A percentile compares a stretch with the other conserved stretches of the same genome.
These are phyloP conservation scores for Digitaria exilis DNA, from an alignment of 202 grass and related monocot species.

Conservation along the genomic window DNA sequence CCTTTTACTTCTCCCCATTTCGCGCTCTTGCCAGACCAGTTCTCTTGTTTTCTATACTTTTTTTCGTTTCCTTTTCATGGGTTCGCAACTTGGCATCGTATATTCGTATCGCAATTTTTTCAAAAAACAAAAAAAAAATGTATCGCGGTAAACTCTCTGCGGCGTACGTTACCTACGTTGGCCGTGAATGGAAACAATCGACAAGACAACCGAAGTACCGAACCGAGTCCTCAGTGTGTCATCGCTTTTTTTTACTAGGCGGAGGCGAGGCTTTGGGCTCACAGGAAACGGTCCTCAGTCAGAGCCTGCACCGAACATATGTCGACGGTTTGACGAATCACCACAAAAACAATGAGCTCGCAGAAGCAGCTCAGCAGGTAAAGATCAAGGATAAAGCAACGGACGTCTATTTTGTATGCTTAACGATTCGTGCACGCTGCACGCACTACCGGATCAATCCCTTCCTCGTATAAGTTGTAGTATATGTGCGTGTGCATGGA, in stretches of 20 bases:
- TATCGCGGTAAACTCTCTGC: neutral
- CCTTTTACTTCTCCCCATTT: neutral
- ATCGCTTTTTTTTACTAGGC: neutral
- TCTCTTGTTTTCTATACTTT: neutral
- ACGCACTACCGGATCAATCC: neutral
- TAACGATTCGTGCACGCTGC: too few relatives aligned
- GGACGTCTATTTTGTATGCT: too few relatives aligned
- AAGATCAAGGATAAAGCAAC: neutral
- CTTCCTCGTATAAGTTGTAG: too few relatives aligned
- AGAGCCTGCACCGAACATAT: neutral
- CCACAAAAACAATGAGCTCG: neutral
- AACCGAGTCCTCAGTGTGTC: neutral
- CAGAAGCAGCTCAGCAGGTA: neutral
- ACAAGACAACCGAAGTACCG: neutral
- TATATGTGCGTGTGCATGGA: too few relatives aligned
- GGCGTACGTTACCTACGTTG: neutral
- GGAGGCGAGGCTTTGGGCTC: too few relatives aligned
- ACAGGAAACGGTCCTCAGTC: conserved; percentile 7
- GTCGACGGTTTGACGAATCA: neutral
- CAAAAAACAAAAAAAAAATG: too few relatives aligned
- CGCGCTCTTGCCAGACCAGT: neutral
- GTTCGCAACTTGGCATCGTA: neutral
- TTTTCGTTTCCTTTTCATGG: neutral
- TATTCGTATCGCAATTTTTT: too few relatives aligned
- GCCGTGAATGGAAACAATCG: neutral